A percentile compares a stretch with the other conserved stretches of the same genome.
These are phyloP conservation scores for Biscutella laevigata DNA, from an alignment of 441 rosid species.

Conservation along the genomic window DNA sequence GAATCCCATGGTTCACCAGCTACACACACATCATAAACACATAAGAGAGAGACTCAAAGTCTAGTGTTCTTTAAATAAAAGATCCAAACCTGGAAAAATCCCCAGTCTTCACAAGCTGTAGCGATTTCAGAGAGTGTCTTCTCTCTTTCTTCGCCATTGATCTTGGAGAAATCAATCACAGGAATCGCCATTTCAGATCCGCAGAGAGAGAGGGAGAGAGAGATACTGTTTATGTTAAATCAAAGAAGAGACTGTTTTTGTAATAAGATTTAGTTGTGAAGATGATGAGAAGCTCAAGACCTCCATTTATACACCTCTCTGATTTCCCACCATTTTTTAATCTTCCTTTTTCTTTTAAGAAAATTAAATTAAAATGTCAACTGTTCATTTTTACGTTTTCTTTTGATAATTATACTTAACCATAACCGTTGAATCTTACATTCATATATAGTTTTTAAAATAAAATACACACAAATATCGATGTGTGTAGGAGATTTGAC, in stretches of 20 bases:
- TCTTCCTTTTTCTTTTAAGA: neutral
- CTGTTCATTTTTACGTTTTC: conserved; percentile 12
- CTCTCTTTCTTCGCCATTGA: conserved; percentile 55
- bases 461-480: neutral
- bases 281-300: neutral
- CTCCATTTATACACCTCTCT: conserved; percentile 32
- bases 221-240: conserved; percentile 11
- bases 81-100: conserved; percentile 46
- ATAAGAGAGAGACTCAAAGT: neutral
- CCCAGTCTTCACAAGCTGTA: conserved; percentile 74
- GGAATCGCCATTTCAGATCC: conserved; percentile 61
- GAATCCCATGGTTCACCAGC: conserved; percentile 77
- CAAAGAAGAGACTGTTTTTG: conserved; percentile 18
- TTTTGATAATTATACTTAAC: neutral
- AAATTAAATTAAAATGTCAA: conserved; percentile 12
- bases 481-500: neutral
- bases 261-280: conserved; percentile 12
- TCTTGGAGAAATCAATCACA: conserved; percentile 76
- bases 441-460: neutral
- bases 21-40: conserved; percentile 10
- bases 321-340: neutral
- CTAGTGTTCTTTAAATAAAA: neutral
- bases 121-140: conserved; percentile 56
- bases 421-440: conserved; percentile 3
- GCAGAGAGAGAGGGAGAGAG: neutral